These are phyloP conservation scores for Polyporus tsugae DNA, from an alignment of 1,284 basidiomycete species.

Conservation along the genomic window DNA sequence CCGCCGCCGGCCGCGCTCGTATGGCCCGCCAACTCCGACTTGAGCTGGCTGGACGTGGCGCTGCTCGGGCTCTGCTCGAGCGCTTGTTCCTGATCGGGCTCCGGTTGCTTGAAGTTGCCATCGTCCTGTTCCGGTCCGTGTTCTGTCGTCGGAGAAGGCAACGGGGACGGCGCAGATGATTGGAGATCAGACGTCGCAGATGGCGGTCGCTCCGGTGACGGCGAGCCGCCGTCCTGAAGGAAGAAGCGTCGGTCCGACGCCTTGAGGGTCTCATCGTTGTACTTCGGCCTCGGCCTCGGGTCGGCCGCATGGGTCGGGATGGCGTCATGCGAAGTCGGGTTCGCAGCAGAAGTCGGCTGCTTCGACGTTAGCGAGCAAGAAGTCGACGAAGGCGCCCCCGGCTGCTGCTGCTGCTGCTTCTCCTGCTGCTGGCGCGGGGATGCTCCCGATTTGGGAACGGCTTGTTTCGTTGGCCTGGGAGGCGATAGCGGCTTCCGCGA, in stretches of 20 bases:
- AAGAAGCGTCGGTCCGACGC: conserved; percentile 53
- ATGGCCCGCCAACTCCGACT: conserved; percentile 35
- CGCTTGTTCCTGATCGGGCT: conserved; percentile 29
- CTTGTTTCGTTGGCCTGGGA: conserved; percentile 10
- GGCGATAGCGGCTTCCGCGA: conserved; percentile 29
- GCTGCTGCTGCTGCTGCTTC: conserved; percentile 12
- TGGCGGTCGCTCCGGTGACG: conserved; percentile 45
- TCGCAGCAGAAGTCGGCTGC: neutral
- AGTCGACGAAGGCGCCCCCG: conserved; percentile 12
- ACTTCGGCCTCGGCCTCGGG: conserved; percentile 23
- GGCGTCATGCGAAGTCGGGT: conserved; percentile 20
- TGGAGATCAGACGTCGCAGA: conserved; percentile 22
- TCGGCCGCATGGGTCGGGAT: conserved; percentile 1
- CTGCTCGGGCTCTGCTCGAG: conserved; percentile 45
- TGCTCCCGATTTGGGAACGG: neutral
- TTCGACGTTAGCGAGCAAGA: conserved; percentile 14
- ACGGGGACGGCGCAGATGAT: neutral
- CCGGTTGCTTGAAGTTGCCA: neutral
- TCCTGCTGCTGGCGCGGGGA: conserved; percentile 9
- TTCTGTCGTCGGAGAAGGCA: neutral
- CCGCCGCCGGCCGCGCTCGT: conserved; percentile 11
- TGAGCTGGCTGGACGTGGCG: conserved; percentile 49
- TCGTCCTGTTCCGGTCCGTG: neutral
- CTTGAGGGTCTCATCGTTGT: conserved; percentile 44
- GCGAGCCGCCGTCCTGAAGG: conserved; percentile 49